These are phyloP conservation scores for Backusella parvicylindrica DNA, from an alignment of 192 early-diverging fungal species.

Conservation along the genomic window DNA sequence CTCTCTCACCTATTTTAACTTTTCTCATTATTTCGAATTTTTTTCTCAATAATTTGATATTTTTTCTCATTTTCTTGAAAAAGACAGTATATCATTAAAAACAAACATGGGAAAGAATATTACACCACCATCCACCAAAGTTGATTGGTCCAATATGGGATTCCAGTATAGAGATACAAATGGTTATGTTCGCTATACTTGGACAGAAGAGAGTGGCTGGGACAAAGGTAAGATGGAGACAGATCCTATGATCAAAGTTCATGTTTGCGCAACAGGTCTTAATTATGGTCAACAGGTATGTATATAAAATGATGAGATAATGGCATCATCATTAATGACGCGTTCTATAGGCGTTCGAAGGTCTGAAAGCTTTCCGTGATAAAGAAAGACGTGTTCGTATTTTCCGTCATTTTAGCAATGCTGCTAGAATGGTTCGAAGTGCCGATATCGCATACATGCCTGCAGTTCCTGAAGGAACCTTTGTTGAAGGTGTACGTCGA, in stretches of 20 bases:
- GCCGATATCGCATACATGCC: slow-evolving; percentile 58
- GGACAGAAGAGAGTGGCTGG: slow-evolving; percentile 55
- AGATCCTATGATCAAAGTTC: slow-evolving; percentile 54
- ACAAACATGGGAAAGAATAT: neutral
- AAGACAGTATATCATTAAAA: neutral
- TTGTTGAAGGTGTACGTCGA: slow-evolving; percentile 56
- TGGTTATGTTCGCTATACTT: slow-evolving; percentile 59
- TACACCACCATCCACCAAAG: slow-evolving; percentile 31
- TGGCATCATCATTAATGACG: neutral
- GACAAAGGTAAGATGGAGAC: slow-evolving; percentile 51
- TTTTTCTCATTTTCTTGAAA: neutral
- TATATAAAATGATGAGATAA: too few relatives aligned
- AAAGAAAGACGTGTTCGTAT: slow-evolving; percentile 64
- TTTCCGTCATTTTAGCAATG: slow-evolving; percentile 73
- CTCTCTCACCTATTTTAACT: too few relatives aligned
- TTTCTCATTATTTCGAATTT: too few relatives aligned
- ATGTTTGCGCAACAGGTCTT: slow-evolving; percentile 62
- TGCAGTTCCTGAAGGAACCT: slow-evolving; percentile 52
- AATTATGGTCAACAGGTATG: slow-evolving; percentile 73
- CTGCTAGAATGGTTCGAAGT: slow-evolving; percentile 53
- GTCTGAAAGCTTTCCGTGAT: slow-evolving; percentile 72
- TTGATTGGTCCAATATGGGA: slow-evolving; percentile 66
- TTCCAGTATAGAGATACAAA: slow-evolving; percentile 65
- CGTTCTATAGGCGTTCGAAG: slow-evolving; percentile 63
- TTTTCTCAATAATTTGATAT: too few relatives aligned